phyloP scores from a whole-genome alignment of 1,284 basidiomycete species.

The Cerioporus squamosus region DNA sequence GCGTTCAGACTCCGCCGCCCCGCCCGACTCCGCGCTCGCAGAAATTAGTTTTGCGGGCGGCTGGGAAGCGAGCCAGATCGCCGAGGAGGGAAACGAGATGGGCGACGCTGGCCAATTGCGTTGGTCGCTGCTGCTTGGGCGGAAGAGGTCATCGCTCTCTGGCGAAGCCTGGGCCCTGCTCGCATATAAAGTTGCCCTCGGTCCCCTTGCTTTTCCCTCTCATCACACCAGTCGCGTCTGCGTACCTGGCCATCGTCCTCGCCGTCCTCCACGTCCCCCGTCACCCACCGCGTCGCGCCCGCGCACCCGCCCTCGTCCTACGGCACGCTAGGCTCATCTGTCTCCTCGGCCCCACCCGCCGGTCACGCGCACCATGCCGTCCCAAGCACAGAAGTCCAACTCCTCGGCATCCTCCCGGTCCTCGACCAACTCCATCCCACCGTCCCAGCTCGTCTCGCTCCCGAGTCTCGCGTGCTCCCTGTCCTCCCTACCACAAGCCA shows the following conservation, averaged over 20 bases:
- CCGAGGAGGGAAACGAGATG: slow-evolving; percentile 21
- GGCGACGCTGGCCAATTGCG: slow-evolving; percentile 11
- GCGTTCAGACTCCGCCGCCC: slow-evolving; percentile 9
- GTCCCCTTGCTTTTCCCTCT: slow-evolving; percentile 15
- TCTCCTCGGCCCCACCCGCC: slow-evolving; percentile 18
- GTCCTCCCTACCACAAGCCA: slow-evolving; percentile 69
- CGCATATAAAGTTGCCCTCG: slow-evolving; percentile 34
- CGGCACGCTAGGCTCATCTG: slow-evolving; percentile 5
- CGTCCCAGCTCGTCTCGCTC: slow-evolving; percentile 63
- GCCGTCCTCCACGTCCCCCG: slow-evolving; percentile 5
- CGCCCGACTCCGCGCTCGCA: slow-evolving; percentile 16
- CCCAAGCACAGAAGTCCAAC: slow-evolving; percentile 34
- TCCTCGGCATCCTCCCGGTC: slow-evolving; percentile 27
- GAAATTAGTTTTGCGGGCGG: slow-evolving; percentile 14
- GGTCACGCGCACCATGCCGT: slow-evolving; percentile 25
- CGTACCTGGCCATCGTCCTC: slow-evolving; percentile 1
- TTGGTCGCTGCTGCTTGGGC: slow-evolving; percentile 20
- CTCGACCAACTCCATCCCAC: slow-evolving; percentile 28
- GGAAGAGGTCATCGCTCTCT: slow-evolving; percentile 24
- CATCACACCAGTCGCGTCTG: slow-evolving; percentile 7
- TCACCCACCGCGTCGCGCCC: slow-evolving; percentile 11
- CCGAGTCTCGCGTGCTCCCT: slow-evolving; percentile 71
- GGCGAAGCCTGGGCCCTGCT: slow-evolving; percentile 22
- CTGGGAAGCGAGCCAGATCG: slow-evolving; percentile 15
- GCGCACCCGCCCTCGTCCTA: not conserved